Evolutionary conservation across 1,284 basidiomycete genomes (phyloP).

Genomic region (Hemileia vastatrix): DNA sequence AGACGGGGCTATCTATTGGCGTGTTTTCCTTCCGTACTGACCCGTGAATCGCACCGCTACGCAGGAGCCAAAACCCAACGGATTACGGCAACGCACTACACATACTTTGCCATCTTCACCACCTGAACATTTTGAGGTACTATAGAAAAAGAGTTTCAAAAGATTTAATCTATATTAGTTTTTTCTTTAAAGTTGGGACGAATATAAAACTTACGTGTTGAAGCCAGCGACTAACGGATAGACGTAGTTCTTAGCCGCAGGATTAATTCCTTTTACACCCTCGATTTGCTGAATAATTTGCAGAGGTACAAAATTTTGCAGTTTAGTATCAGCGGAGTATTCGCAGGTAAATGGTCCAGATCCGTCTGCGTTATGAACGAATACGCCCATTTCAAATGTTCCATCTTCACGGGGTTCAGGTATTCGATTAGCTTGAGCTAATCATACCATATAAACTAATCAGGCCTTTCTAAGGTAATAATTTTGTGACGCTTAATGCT

Average conservation of each 20-base stretch:
- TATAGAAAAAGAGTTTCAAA: neutral
- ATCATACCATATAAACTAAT: no score
- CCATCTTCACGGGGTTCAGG: constrained; percentile 9
- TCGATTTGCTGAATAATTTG: constrained; percentile 19
- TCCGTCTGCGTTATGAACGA: constrained; percentile 20
- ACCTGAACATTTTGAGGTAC: constrained; percentile 17
- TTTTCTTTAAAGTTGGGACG: no score
- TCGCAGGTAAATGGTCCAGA: constrained; percentile 21
- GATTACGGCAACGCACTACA: constrained; percentile 21
- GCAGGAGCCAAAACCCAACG: constrained; percentile 21
- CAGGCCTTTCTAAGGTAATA: no score
- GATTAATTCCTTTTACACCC: constrained; percentile 16
- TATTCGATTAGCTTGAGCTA: constrained; percentile 13
- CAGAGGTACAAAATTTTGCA: constrained; percentile 14
- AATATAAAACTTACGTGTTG: constrained; percentile 9
- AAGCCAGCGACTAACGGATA: constrained; percentile 16
- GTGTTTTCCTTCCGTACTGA: no score
- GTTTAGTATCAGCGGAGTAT: constrained; percentile 10
- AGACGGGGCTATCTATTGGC: no score
- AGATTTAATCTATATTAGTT: no score
- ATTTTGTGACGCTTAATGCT: no score
- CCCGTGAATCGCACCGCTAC: no score
- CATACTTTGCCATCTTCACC: constrained; percentile 10
- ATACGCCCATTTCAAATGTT: constrained; percentile 10
- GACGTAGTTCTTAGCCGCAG: constrained; percentile 16